Evolutionary conservation across 768 basidiomycete genomes (phyloP).

Genomic region (Suillus plorans): DNA sequence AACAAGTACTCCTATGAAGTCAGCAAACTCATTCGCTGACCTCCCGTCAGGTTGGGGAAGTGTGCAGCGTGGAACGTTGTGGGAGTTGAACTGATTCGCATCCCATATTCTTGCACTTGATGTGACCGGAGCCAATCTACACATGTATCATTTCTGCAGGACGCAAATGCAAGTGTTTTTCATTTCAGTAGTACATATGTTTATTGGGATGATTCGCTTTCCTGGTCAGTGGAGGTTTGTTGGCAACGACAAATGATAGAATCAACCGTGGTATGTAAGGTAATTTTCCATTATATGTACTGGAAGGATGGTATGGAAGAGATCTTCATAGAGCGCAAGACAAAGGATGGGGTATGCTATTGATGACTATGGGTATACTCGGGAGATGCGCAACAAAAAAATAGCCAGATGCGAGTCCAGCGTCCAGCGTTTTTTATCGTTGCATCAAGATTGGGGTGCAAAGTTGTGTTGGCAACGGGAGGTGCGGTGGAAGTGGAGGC

Average conservation of each 20-base stretch:
- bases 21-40: slow-evolving; percentile 1
- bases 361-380: neutral
- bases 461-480: neutral
- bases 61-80: slow-evolving; percentile 84
- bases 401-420: neutral
- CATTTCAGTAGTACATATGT: neutral
- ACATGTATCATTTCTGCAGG: neutral
- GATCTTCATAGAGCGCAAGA: too few species aligned
- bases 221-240: too few species aligned
- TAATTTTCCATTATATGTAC: too few species aligned
- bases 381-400: neutral
- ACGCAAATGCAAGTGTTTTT: neutral
- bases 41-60: slow-evolving; percentile 60
- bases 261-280: too few species aligned
- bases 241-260: too few species aligned
- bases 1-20: slow-evolving; percentile 50
- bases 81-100: slow-evolving; percentile 71
- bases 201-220: neutral
- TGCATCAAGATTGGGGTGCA: neutral
- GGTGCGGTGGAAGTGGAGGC: neutral
- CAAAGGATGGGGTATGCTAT: too few species aligned
- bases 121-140: neutral
- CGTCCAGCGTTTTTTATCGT: too few species aligned
- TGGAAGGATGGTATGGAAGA: too few species aligned
- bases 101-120: neutral